Evolutionary conservation across 1,139 yeast species (phyloP).

Genomic region (Suhomyces choctaworum): DNA sequence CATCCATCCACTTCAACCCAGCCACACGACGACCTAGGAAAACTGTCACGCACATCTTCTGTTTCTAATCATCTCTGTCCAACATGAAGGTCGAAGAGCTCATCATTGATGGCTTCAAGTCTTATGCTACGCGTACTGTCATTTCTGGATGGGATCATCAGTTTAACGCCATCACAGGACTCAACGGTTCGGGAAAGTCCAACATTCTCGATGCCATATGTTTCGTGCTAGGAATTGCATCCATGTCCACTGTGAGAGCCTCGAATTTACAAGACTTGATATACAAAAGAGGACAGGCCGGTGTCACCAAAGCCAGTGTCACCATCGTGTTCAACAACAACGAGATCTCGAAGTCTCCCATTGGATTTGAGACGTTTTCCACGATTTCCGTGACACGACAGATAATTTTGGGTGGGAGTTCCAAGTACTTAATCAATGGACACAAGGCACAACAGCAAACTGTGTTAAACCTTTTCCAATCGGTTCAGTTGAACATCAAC

Average conservation of each 20-base stretch:
- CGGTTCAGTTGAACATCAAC: constrained; percentile 92
- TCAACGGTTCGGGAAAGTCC: constrained; percentile 96
- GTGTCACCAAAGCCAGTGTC: constrained; percentile 95
- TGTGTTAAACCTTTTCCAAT: constrained; percentile 85
- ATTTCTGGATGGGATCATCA: constrained; percentile 94
- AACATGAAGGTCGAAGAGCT: constrained; percentile 91
- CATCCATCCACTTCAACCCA: too few species aligned
- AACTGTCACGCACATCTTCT: constrained; percentile 1
- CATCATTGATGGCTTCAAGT: constrained; percentile 95
- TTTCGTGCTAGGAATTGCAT: constrained; percentile 94
- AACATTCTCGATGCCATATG: constrained; percentile 95
- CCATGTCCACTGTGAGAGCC: constrained; percentile 93
- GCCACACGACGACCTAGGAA: too few species aligned
- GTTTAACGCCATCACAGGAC: constrained; percentile 96
- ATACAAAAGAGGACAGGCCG: constrained; percentile 97
- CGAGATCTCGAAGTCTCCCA: constrained; percentile 75
- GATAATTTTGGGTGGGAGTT: constrained; percentile 85
- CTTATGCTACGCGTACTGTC: constrained; percentile 96
- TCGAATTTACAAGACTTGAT: constrained; percentile 90
- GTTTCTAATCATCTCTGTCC: not conserved
- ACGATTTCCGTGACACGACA: constrained; percentile 93
- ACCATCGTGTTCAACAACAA: constrained; percentile 91
- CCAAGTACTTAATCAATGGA: constrained; percentile 91
- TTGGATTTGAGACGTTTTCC: constrained; percentile 78
- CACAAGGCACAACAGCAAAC: constrained; percentile 96